These are phyloP conservation scores for Vigna nakashimae DNA, from an alignment of 306 rosid species.

Conservation along the genomic window DNA sequence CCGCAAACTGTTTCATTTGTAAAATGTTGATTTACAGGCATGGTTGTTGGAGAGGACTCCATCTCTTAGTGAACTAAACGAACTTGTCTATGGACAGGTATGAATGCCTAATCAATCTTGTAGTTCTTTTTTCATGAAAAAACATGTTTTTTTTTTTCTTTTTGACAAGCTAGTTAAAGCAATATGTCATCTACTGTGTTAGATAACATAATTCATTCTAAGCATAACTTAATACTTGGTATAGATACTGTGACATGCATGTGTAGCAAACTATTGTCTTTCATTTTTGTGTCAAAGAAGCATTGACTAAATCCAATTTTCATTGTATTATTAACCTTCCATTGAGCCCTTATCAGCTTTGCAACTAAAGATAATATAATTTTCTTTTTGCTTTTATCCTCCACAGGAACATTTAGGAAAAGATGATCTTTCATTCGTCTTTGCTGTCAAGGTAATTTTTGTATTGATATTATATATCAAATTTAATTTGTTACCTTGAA, in stretches of 20 bases:
- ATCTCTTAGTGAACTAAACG: constrained; percentile 89
- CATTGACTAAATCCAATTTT: constrained; percentile 12
- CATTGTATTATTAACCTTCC: constrained; percentile 30
- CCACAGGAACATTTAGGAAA: constrained; percentile 87
- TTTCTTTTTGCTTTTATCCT: constrained; percentile 25
- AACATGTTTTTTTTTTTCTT: constrained; percentile 30
- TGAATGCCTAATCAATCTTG: constrained; percentile 51
- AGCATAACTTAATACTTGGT: constrained; percentile 25
- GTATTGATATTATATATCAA: constrained; percentile 22
- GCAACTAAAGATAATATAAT: constrained; percentile 32
- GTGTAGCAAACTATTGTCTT: neutral
- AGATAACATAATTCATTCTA: constrained; percentile 14
- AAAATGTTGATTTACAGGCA: constrained; percentile 69
- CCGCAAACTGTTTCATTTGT: constrained; percentile 45
- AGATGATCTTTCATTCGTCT: constrained; percentile 87
- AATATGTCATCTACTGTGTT: constrained; percentile 14
- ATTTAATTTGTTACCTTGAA: constrained; percentile 28
- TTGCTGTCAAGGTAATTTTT: constrained; percentile 81
- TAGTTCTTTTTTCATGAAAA: constrained; percentile 8
- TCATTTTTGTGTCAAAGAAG: constrained; percentile 28
- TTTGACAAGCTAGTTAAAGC: constrained; percentile 29
- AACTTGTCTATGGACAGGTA: constrained; percentile 97
- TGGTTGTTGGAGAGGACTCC: constrained; percentile 89
- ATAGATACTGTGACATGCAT: neutral
- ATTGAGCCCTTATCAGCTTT: constrained; percentile 32